These are phyloP conservation scores for Craterostigma plantagineum DNA, from an alignment of 257 asterid genomes.

Conservation along the genomic window DNA sequence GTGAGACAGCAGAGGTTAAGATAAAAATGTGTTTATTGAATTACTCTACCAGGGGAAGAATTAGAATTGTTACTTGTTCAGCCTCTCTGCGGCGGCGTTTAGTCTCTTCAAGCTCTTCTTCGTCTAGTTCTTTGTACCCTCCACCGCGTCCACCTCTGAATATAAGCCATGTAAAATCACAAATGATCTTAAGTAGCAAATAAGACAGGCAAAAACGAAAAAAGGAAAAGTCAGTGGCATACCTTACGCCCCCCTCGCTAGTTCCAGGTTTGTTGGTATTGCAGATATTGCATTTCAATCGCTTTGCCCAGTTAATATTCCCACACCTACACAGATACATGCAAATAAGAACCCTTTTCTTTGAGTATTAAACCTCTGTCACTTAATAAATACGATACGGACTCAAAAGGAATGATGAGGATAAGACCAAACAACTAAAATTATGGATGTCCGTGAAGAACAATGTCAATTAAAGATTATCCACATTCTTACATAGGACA, in stretches of 20 bases:
- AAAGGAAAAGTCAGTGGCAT: conserved; percentile 7
- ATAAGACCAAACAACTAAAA: too few relatives aligned
- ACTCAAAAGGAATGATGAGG: too few relatives aligned
- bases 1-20: too few relatives aligned
- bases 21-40: conserved; percentile 3
- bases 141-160: conserved; percentile 98
- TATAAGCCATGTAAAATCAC: not conserved
- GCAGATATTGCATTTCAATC: conserved; percentile 92
- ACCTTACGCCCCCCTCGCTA: conserved; percentile 97
- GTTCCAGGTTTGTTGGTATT: conserved; percentile 96
- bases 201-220: not conserved
- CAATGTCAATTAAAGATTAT: not conserved
- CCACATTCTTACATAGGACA: conserved; percentile 75
- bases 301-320: conserved; percentile 97
- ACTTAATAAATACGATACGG: too few relatives aligned
- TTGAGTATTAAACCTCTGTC: not conserved
- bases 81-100: conserved; percentile 83
- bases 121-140: conserved; percentile 96
- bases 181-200: not conserved
- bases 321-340: conserved; percentile 55
- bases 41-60: not conserved
- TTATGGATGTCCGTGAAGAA: not conserved
- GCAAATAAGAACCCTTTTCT: not conserved
- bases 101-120: conserved; percentile 91
- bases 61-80: conserved; percentile 49